Conservation (phyloP, 306 rosid species). For the Prunus mume region DNA sequence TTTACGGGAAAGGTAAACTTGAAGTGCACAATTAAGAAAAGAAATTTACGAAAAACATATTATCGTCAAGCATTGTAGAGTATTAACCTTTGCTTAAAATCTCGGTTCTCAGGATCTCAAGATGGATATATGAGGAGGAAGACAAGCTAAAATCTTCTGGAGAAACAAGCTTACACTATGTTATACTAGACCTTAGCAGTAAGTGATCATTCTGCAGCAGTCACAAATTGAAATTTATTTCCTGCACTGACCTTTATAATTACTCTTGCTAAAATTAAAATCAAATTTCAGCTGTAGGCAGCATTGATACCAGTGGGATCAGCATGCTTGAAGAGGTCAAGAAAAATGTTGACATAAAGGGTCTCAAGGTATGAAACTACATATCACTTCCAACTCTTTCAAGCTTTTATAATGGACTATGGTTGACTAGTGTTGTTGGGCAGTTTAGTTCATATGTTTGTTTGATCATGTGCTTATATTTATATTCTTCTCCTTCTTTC, state of each 20-base stretch:
- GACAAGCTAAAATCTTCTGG: slow-evolving; percentile 35
- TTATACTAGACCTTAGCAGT: slow-evolving; percentile 38
- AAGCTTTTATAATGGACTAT: neutral
- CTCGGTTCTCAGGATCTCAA: slow-evolving; percentile 26
- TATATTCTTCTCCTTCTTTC: neutral
- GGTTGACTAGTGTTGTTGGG: neutral
- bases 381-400: neutral
- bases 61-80: neutral
- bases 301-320: slow-evolving; percentile 52
- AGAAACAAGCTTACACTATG: slow-evolving; percentile 31
- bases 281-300: slow-evolving; percentile 36
- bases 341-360: slow-evolving; percentile 33
- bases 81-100: neutral
- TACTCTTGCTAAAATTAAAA: neutral
- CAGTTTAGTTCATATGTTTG: neutral
- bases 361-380: slow-evolving; percentile 27
- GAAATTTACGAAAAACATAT: too few species aligned
- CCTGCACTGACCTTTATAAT: neutral
- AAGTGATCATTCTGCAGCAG: neutral
- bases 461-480: neutral
- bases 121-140: slow-evolving; percentile 53
- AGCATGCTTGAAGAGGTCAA: slow-evolving; percentile 42
- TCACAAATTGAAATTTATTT: neutral
- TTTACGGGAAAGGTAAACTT: slow-evolving; percentile 69
- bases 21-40: too few species aligned